Conservation (phyloP, 2,329 filamentous ascomycete species). For the Arthrinium phaeospermum region DNA sequence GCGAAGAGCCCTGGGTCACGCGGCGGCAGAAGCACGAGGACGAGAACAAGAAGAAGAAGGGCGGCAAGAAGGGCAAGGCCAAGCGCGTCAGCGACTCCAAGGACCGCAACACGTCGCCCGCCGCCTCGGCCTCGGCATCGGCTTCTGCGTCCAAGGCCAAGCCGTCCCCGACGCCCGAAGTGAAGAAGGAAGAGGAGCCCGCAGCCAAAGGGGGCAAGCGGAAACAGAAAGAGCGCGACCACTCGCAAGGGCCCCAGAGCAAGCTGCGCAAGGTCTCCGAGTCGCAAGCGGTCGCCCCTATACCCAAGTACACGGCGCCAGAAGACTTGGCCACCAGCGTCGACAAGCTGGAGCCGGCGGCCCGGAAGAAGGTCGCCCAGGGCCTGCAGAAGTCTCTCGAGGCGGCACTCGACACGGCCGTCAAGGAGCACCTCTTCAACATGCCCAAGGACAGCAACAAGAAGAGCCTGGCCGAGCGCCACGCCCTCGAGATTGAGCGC, state of each 20-base stretch:
- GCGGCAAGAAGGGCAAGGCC: constrained; percentile 64
- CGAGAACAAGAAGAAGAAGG: constrained; percentile 64
- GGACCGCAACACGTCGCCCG: constrained; percentile 51
- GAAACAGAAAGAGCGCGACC: constrained; percentile 65
- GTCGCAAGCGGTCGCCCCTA: constrained; percentile 40
- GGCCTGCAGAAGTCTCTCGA: constrained; percentile 73
- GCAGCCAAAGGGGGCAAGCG: constrained; percentile 45
- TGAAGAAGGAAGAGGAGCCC: constrained; percentile 52
- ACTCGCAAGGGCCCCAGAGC: constrained; percentile 54
- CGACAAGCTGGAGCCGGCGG: constrained; percentile 58
- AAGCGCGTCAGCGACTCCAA: constrained; percentile 70
- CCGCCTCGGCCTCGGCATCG: constrained; percentile 48
- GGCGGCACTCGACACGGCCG: constrained; percentile 68
- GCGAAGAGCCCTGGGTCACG: constrained; percentile 87
- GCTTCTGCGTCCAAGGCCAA: constrained; percentile 47
- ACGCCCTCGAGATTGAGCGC: constrained; percentile 82
- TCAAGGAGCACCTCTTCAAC: constrained; percentile 68
- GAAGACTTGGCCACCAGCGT: constrained; percentile 58
- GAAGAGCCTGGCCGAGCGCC: constrained; percentile 68
- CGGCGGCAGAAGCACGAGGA: constrained; percentile 67
- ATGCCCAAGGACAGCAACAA: constrained; percentile 68
- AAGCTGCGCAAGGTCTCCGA: constrained; percentile 64
- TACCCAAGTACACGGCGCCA: constrained; percentile 53
- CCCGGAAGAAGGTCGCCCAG: constrained; percentile 72
- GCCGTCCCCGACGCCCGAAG: constrained; percentile 44